Conservation (phyloP, 139 green algal genomes). For the Penium margaritaceum region DNA sequence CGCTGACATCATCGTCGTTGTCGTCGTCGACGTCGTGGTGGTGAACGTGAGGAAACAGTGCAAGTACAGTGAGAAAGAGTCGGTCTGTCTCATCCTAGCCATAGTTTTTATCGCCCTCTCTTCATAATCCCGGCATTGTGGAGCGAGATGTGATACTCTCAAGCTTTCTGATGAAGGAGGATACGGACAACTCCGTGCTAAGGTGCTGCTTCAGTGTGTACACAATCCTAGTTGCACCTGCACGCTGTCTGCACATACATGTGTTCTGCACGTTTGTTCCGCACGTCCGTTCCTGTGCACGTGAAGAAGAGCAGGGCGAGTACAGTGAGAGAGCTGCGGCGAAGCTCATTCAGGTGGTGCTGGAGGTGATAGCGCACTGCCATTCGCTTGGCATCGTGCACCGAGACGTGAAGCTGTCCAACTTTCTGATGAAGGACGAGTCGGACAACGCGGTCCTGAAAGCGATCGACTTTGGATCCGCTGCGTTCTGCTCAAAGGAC, state of each 20-base stretch:
- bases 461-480: conserved; percentile 38
- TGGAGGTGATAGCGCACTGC: conserved; percentile 13
- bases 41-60: too few species aligned
- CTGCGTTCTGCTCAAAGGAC: conserved; percentile 12
- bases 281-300: too few species aligned
- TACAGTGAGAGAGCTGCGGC: conserved; percentile 10
- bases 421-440: conserved; percentile 26
- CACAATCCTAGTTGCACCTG: not conserved
- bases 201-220: not conserved
- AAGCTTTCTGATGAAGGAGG: conserved; percentile 22
- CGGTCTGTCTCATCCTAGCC: too few species aligned
- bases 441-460: conserved; percentile 16
- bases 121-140: conserved; percentile 9
- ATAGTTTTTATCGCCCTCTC: too few species aligned
- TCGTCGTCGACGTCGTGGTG: too few species aligned
- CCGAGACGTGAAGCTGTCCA: conserved; percentile 29
- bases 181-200: conserved; percentile 8
- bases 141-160: conserved; percentile 29
- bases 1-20: too few species aligned
- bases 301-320: too few species aligned
- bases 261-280: too few species aligned
- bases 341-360: not conserved
- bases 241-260: too few species aligned
- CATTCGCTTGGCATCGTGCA: conserved; percentile 20
- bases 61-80: too few species aligned